Conservation (phyloP, 306 rosid genomes). For the Luffa acutangula region DNA sequence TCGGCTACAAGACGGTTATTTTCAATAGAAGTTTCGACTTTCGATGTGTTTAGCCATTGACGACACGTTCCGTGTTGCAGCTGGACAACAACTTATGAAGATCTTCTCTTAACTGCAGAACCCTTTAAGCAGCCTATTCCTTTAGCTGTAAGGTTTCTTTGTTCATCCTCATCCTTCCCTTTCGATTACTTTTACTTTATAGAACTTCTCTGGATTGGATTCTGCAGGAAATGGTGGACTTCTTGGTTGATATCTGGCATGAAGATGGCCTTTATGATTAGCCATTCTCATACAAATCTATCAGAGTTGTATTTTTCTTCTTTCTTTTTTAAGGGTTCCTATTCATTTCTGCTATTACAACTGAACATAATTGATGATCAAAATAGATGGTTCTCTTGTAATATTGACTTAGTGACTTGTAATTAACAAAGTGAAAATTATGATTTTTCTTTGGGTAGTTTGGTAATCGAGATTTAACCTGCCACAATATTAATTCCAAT, state of each 20-base stretch:
- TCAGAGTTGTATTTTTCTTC: background rate
- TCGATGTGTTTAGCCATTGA: background rate
- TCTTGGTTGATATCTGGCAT: slow-evolving; percentile 53
- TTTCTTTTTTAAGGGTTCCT: background rate
- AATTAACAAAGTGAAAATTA: background rate
- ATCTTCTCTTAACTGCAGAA: slow-evolving; percentile 31
- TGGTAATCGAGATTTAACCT: background rate
- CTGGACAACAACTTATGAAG: slow-evolving; percentile 40
- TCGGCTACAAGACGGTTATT: background rate
- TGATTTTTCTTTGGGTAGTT: background rate
- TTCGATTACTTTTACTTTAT: slow-evolving; percentile 6
- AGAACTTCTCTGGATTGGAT: background rate
- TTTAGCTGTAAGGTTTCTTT: slow-evolving; percentile 27
- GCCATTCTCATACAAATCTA: background rate
- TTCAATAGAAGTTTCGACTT: background rate
- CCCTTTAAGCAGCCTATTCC: slow-evolving; percentile 40
- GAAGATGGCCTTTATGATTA: slow-evolving; percentile 61
- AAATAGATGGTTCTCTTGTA: background rate
- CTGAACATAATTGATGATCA: background rate
- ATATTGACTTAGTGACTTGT: background rate
- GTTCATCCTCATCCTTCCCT: background rate
- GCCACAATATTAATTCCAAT: background rate
- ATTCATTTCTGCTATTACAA: background rate
- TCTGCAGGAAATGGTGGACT: slow-evolving; percentile 67
- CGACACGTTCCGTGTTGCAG: slow-evolving; percentile 18